Conservation (phyloP, 495 filamentous ascomycete species). For the Apiosordaria backusii region DNA sequence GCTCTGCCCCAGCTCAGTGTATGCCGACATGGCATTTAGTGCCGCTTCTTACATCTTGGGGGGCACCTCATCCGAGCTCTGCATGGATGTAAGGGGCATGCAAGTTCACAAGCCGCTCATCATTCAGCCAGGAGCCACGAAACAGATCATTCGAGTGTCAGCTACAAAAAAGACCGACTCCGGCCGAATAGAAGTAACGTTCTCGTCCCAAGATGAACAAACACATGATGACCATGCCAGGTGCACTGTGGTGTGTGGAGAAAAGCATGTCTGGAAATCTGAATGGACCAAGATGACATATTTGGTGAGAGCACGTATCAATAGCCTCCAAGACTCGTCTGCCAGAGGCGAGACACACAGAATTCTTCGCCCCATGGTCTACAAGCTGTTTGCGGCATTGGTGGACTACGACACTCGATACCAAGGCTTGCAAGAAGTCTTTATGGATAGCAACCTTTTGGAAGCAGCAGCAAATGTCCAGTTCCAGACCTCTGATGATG, state of each 20-base stretch:
- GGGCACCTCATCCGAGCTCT: constrained; percentile 36
- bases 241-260: constrained; percentile 35
- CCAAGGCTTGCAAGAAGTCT: constrained; percentile 25
- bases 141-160: constrained; percentile 19
- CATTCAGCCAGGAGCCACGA: constrained; percentile 31
- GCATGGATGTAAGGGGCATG: constrained; percentile 51
- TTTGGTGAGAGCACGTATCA: constrained; percentile 41
- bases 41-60: constrained; percentile 55
- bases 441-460: constrained; percentile 23
- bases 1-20: constrained; percentile 49
- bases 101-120: constrained; percentile 56
- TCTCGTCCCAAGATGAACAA: constrained; percentile 21
- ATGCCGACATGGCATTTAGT: constrained; percentile 65
- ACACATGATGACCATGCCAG: constrained; percentile 34
- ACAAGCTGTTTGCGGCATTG: constrained; percentile 59
- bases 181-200: constrained; percentile 20
- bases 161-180: constrained; percentile 14
- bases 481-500: constrained; percentile 26
- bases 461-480: constrained; percentile 31
- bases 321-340: constrained; percentile 35
- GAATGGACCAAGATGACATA: constrained; percentile 44
- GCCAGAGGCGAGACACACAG: constrained; percentile 40
- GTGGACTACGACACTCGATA: constrained; percentile 50
- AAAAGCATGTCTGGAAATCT: constrained; percentile 28
- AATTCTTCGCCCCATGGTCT: constrained; percentile 56